Conservation (phyloP, 345 rosid genomes). For the Murraya paniculata region DNA sequence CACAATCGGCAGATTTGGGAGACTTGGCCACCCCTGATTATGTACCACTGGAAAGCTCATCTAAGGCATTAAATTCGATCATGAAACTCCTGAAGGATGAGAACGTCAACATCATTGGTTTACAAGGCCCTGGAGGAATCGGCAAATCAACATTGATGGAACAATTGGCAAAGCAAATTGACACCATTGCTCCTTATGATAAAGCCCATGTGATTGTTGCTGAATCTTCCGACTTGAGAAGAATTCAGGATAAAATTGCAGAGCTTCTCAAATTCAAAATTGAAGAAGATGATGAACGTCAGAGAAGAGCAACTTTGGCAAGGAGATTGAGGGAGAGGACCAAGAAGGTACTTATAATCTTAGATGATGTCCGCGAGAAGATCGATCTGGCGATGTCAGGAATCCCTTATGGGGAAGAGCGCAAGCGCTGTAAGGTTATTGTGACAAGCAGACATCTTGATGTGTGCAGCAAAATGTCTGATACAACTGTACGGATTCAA, state of each 20-base stretch:
- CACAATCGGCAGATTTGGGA: neutral
- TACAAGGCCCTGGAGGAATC: neutral
- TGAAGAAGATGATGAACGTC: constrained; percentile 4
- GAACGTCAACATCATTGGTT: neutral
- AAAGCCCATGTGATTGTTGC: constrained; percentile 8
- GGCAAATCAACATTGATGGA: neutral
- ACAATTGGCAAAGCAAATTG: neutral
- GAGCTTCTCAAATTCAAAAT: constrained; percentile 5
- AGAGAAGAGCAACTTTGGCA: constrained; percentile 16
- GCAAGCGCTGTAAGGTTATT: constrained; percentile 26
- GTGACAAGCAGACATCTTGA: constrained; percentile 11
- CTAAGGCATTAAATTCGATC: neutral
- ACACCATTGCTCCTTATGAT: constrained; percentile 4
- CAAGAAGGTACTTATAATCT: constrained; percentile 26
- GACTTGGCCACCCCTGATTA: neutral
- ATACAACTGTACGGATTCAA: neutral
- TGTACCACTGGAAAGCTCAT: neutral
- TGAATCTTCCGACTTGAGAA: constrained; percentile 1
- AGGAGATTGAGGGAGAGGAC: constrained; percentile 1
- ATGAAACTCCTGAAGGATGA: neutral
- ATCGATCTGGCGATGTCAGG: constrained; percentile 22
- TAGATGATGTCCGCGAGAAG: constrained; percentile 29
- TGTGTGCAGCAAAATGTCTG: constrained; percentile 15
- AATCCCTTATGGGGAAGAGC: constrained; percentile 9
- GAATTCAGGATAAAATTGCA: constrained; percentile 23